phyloP scores from a whole-genome alignment of 2,329 filamentous ascomycete genomes.

The Fusarium praegraminearum region DNA sequence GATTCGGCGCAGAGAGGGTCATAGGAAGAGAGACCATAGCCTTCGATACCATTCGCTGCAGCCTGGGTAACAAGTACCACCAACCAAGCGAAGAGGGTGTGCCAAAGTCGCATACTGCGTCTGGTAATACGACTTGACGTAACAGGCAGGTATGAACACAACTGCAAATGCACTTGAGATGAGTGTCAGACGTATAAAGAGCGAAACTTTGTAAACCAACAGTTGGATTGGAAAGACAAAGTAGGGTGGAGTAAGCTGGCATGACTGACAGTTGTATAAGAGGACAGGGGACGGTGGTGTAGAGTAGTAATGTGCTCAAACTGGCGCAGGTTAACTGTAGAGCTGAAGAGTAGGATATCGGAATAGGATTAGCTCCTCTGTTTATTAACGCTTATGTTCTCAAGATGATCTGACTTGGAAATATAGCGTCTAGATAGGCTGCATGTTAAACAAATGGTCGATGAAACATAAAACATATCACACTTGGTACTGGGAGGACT shows the following conservation, averaged over 20 bases:
- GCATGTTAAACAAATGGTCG: fast-evolving
- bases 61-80: neutral
- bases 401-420: too few species aligned
- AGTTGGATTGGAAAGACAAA: neutral
- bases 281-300: too few species aligned
- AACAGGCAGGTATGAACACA: neutral
- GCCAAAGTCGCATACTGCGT: neutral
- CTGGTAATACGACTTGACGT: neutral
- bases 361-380: neutral
- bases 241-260: neutral
- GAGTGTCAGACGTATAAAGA: too few species aligned
- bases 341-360: neutral
- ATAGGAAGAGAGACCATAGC: neutral
- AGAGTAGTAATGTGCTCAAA: neutral
- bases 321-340: neutral
- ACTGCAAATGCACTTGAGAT: neutral
- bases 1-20: neutral
- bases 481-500: too few species aligned
- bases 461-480: too few species aligned
- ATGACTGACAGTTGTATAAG: too few species aligned
- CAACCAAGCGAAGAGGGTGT: fast-evolving
- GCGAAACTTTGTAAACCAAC: too few species aligned
- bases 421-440: too few species aligned
- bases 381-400: too few species aligned
- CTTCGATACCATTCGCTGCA: neutral